These are phyloP conservation scores for Rheum nobile DNA, from an alignment of 148 eudicot species.

Conservation along the genomic window DNA sequence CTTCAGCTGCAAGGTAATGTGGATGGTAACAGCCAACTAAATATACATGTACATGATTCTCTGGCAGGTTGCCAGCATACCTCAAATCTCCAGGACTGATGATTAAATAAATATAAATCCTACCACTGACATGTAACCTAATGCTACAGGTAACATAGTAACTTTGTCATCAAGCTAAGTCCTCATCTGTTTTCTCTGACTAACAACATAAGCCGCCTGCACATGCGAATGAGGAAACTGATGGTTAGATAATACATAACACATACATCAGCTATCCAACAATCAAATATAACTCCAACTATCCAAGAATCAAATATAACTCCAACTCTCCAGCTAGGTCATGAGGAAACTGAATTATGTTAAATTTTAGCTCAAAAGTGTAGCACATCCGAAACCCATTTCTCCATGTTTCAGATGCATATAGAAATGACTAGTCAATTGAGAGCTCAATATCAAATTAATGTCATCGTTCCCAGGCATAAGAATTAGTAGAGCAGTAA, in stretches of 20 bases:
- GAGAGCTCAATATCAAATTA: neutral
- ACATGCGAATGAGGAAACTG: neutral
- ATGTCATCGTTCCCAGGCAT: neutral
- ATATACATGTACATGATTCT: slow-evolving; percentile 4
- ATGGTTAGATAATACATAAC: neutral
- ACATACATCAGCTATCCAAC: neutral
- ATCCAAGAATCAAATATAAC: neutral
- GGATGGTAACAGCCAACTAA: neutral
- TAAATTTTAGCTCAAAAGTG: neutral
- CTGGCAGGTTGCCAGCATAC: neutral
- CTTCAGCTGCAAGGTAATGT: neutral
- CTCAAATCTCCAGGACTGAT: neutral
- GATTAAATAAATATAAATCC: neutral
- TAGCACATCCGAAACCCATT: neutral
- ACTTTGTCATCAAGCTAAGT: neutral
- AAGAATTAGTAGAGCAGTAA: neutral
- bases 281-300: neutral
- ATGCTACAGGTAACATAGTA: neutral
- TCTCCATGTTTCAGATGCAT: neutral
- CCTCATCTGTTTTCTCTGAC: slow-evolving; percentile 1
- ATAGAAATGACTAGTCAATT: neutral
- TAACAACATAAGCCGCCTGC: neutral
- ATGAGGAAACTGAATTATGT: neutral
- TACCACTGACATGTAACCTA: neutral
- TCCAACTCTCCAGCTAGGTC: neutral